phyloP scores from a whole-genome alignment of 257 asterid genomes.

The Ocimum tenuiflorum region DNA sequence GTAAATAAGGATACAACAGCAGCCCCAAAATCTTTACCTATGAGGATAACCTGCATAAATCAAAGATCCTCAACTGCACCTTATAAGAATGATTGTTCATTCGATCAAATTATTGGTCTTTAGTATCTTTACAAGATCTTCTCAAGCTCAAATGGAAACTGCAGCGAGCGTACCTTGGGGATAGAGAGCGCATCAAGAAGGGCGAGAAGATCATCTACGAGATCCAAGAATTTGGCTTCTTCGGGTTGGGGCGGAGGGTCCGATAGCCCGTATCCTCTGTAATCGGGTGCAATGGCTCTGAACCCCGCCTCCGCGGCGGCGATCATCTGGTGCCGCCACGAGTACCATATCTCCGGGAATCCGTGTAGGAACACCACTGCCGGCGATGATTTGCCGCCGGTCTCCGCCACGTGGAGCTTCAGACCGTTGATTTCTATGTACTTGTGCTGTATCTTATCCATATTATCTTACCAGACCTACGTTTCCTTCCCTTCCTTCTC shows the following conservation, averaged over 20 bases:
- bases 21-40: constrained; percentile 77
- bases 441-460: constrained; percentile 41
- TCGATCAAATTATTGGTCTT: too few relatives aligned
- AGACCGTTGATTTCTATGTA: constrained; percentile 32
- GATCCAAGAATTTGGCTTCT: constrained; percentile 34
- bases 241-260: constrained; percentile 46
- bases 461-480: too few relatives aligned
- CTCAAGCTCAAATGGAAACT: too few relatives aligned
- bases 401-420: constrained; percentile 47
- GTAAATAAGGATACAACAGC: constrained; percentile 35
- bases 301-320: constrained; percentile 45
- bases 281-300: constrained; percentile 55
- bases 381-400: constrained; percentile 31
- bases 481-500: not conserved
- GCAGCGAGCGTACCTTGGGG: too few relatives aligned
- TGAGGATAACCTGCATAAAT: constrained; percentile 50
- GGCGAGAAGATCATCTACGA: constrained; percentile 35
- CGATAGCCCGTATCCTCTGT: constrained; percentile 57
- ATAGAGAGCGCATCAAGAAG: constrained; percentile 36
- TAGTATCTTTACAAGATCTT: too few relatives aligned
- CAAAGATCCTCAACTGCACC: too few relatives aligned
- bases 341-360: constrained; percentile 62
- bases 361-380: constrained; percentile 55
- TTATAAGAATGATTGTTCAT: too few relatives aligned
- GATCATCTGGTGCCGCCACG: constrained; percentile 69